A percentile compares a stretch with the other conserved stretches of the same genome.
Evolutionary conservation across 495 filamentous ascomycete genomes (phyloP).

Genomic region (Trichoderma parareesei): DNA sequence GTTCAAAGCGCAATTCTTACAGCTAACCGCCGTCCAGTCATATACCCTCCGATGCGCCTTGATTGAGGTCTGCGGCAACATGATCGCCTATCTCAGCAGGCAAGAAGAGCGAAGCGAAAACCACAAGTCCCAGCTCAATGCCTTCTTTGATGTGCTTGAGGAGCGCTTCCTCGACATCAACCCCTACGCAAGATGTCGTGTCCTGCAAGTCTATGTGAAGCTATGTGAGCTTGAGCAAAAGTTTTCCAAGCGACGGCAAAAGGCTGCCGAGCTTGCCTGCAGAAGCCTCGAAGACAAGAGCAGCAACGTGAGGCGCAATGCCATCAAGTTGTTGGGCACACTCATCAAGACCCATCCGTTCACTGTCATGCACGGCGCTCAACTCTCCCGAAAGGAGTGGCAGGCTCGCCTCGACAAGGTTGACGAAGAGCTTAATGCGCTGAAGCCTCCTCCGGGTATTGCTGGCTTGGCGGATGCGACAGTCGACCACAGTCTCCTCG

Average conservation of each 20-base stretch:
- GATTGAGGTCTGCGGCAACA: conserved; percentile 97
- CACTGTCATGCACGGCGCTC: conserved; percentile 81
- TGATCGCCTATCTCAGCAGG: conserved; percentile 82
- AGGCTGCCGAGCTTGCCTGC: conserved; percentile 73
- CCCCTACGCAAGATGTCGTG: conserved; percentile 87
- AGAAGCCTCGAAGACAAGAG: conserved; percentile 94
- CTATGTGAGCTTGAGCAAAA: conserved; percentile 90
- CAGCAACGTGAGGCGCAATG: conserved; percentile 91
- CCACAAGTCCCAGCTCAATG: conserved; percentile 86
- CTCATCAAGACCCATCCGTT: conserved; percentile 92
- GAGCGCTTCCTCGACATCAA: conserved; percentile 95
- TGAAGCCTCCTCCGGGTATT: conserved; percentile 71
- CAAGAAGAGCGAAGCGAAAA: conserved; percentile 85
- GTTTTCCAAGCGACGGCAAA: conserved; percentile 84
- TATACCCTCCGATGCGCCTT: conserved; percentile 89
- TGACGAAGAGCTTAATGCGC: conserved; percentile 67
- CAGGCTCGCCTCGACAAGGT: conserved; percentile 66
- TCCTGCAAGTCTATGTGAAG: conserved; percentile 87
- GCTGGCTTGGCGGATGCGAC: conserved; percentile 57
- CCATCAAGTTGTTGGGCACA: conserved; percentile 82
- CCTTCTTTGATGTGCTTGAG: conserved; percentile 93
- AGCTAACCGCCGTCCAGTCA: conserved; percentile 45
- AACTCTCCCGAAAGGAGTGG: conserved; percentile 80
- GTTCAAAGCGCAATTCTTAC: not conserved
- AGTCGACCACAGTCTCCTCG: conserved; percentile 70